Percentiles rank a stretch among this genome's conserved stretches.
These are phyloP conservation scores for Syncephalastrum sp. DNA, from an alignment of 371 early-diverging fungal species.

Conservation along the genomic window DNA sequence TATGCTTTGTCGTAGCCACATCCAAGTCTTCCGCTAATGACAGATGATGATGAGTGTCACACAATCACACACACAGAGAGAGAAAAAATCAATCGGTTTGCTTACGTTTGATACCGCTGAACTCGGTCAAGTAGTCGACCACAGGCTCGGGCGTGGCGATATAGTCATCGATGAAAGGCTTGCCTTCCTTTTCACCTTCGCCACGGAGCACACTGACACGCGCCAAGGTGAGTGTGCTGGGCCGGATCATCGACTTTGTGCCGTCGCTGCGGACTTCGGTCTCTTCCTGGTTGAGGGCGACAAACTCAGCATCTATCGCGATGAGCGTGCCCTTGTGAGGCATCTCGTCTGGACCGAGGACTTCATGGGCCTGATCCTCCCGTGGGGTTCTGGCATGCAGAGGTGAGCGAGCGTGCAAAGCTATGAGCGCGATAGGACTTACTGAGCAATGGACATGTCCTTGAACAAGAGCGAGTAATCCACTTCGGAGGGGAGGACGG, in stretches of 20 bases:
- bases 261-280: conserved; percentile 93
- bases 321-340: conserved; percentile 65
- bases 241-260: conserved; percentile 76
- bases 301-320: conserved; percentile 96
- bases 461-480: conserved; percentile 50
- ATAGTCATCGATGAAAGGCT: conserved; percentile 96
- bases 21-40: conserved; percentile 77
- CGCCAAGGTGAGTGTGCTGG: conserved; percentile 80
- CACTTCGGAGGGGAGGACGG: conserved; percentile 31
- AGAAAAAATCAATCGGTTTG: not conserved
- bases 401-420: not conserved
- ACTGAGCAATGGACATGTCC: conserved; percentile 45
- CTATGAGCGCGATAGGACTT: conserved; percentile 4
- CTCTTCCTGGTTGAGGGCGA: conserved; percentile 84
- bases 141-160: conserved; percentile 81
- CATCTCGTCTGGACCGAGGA: conserved; percentile 62
- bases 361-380: conserved; percentile 50
- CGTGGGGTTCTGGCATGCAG: conserved; percentile 34
- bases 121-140: conserved; percentile 90
- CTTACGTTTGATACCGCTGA: conserved; percentile 81
- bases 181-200: conserved; percentile 63
- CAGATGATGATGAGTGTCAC: conserved; percentile 9
- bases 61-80: not conserved
- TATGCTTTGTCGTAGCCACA: conserved; percentile 63
- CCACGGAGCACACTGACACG: conserved; percentile 91